phyloP scores from a whole-genome alignment of 2,329 filamentous ascomycete genomes.

The Penicillium rolfsii region DNA sequence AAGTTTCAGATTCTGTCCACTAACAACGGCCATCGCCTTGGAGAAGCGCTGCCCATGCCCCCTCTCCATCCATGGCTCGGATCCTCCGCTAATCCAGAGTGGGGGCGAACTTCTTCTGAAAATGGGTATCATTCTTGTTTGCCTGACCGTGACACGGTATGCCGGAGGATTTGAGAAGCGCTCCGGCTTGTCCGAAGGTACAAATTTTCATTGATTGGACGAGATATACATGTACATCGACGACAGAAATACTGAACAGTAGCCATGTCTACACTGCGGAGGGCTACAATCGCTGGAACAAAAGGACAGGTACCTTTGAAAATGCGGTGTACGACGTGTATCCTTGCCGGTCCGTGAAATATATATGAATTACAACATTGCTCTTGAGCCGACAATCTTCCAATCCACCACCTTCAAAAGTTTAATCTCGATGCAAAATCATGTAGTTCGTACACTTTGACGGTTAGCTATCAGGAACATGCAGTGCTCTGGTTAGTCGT shows the following conservation, averaged over 20 bases:
- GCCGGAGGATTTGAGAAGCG: neutral
- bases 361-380: neutral
- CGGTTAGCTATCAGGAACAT: neutral
- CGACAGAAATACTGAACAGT: neutral
- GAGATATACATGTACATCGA: neutral
- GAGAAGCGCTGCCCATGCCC: conserved; percentile 13
- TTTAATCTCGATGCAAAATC: neutral
- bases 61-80: conserved; percentile 7
- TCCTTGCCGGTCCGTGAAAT: neutral
- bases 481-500: neutral
- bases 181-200: conserved; percentile 1
- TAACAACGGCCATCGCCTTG: conserved; percentile 3
- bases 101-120: neutral
- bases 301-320: neutral
- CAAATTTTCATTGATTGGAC: neutral
- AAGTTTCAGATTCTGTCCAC: conserved; percentile 25
- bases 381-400: too few species aligned
- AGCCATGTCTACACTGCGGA: neutral
- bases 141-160: neutral
- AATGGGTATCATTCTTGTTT: neutral
- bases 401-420: neutral
- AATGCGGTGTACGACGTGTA: neutral
- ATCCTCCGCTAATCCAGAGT: conserved; percentile 1
- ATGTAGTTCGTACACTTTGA: neutral
- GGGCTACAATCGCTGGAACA: neutral